A percentile compares a stretch with the other conserved stretches of the same genome.
Conservation (phyloP, 2,329 filamentous ascomycete genomes). For the Epichloe gansuensis region DNA sequence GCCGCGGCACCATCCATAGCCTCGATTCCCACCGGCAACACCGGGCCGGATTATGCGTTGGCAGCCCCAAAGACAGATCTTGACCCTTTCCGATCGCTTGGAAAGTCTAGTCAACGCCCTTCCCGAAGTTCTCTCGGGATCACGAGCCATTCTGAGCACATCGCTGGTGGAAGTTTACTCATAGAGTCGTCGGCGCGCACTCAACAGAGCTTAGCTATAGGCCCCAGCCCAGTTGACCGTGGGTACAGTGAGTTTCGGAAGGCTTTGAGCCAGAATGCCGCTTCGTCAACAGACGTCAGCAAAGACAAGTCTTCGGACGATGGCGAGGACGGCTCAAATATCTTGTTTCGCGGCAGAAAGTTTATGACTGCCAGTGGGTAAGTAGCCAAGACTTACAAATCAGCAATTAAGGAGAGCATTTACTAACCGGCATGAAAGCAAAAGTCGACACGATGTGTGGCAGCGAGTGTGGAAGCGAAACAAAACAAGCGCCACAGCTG, state of each 20-base stretch:
- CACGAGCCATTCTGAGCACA: conserved; percentile 22
- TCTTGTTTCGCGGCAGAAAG: conserved; percentile 28
- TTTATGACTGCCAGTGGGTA: conserved; percentile 19
- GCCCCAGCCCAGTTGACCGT: conserved; percentile 12
- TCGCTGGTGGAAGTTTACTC: conserved; percentile 13
- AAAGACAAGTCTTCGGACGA: conserved; percentile 18
- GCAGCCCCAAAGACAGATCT: conserved; percentile 4
- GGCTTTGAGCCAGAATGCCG: conserved; percentile 7
- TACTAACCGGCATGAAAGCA: conserved; percentile 15
- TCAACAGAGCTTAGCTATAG: conserved; percentile 13
- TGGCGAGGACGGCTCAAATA: conserved; percentile 21
- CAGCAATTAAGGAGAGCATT: background rate
- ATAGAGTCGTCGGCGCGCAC: conserved; percentile 11
- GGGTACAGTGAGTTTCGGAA: conserved; percentile 19
- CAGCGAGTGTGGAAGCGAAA: conserved; percentile 39
- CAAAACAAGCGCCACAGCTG: conserved; percentile 32
- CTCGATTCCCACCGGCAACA: conserved; percentile 1
- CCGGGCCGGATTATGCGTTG: conserved; percentile 1
- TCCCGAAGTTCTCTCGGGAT: conserved; percentile 14
- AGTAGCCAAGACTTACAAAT: conserved; percentile 4
- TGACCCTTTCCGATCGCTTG: conserved; percentile 14
- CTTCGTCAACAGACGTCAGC: conserved; percentile 4
- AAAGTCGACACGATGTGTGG: conserved; percentile 33
- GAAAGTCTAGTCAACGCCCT: conserved; percentile 8
- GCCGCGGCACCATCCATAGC: background rate